These are phyloP conservation scores for Magnolia changhungtana DNA, from an alignment of 164 flowering plant species.

Conservation along the genomic window DNA sequence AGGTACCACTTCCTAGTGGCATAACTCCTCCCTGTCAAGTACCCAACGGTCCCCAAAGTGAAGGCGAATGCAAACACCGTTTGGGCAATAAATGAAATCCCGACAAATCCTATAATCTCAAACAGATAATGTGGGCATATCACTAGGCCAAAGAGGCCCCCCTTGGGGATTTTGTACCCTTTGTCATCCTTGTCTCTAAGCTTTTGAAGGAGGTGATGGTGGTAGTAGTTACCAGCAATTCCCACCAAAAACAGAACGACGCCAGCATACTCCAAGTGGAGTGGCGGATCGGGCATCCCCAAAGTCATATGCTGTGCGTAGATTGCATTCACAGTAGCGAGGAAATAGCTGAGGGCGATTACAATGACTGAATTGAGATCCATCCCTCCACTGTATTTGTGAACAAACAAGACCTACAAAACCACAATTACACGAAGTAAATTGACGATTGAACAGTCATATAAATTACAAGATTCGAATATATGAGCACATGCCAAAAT, in stretches of 20 bases:
- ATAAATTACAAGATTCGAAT: background rate
- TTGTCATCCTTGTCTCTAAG: conserved; percentile 35
- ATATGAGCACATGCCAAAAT: background rate
- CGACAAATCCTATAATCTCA: conserved; percentile 48
- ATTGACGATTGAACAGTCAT: background rate
- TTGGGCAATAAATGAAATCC: conserved; percentile 61
- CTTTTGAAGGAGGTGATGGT: conserved; percentile 55
- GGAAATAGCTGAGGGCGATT: conserved; percentile 40
- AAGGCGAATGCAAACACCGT: conserved; percentile 37
- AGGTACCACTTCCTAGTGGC: conserved; percentile 66
- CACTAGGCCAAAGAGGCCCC: conserved; percentile 53
- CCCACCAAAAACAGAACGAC: conserved; percentile 42
- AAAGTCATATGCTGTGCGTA: conserved; percentile 42
- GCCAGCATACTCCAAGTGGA: conserved; percentile 48
- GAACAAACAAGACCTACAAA: conserved; percentile 55
- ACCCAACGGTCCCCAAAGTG: conserved; percentile 34
- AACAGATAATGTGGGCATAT: conserved; percentile 80
- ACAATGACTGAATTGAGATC: conserved; percentile 29
- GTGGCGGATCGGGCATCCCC: conserved; percentile 30
- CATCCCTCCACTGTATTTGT: conserved; percentile 63
- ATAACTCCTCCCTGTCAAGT: conserved; percentile 62
- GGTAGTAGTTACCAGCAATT: conserved; percentile 65
- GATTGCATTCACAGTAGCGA: conserved; percentile 33
- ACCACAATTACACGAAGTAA: background rate
- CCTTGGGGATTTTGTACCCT: conserved; percentile 63